Evolutionary conservation across 2,329 filamentous ascomycete species (phyloP), one percentile per base, ranked within the genome.

Genomic region (Coniochaeta ligniaria): DNA sequence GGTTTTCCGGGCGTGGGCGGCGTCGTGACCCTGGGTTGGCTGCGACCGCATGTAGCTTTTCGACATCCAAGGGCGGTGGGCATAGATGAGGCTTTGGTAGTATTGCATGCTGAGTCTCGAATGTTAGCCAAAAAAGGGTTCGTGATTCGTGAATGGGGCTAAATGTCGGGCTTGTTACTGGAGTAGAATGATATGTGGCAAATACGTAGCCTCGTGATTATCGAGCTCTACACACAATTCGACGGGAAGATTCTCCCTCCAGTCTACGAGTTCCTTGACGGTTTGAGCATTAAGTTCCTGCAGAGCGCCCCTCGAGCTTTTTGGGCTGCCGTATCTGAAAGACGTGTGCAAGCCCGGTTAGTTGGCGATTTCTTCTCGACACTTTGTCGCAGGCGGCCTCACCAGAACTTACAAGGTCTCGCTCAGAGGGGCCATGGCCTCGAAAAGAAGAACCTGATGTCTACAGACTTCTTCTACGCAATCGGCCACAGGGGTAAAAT

Each of bases 1-100:
- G 6, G 12, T 12, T 12, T 7, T 38, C 11, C 35, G 6, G 35
- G 35, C 35, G 12, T 38, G 35, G 35, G 6, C 35, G 11, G 35
- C 35, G 35, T 12, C 35, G 12, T 6, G 35, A 16, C 12, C 35
- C 14, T 67, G 73, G 1, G 76, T 73, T 0, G 74, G 74, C 41
- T 77, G 72, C 16, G 76, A 73, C 66, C 75, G 78, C 66, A 75
- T 75, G 59, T 72, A 69, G 35, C 76, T 73, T 0, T 76, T 76
- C 55, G 76, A 76, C 20, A 77, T 72, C 72, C 74, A 78, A 14
- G 76, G 76, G 2, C 76, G 69, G 58, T 66, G 60, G 20, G 58
- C 54, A 36, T 63, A 61, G 54, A 66, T 66, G 41, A 64, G 26
- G 56, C 52, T 57, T 57, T 66, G 61, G 57, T 65, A 52, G 47